These are phyloP conservation scores for Penicillium sclerotigenum DNA, from an alignment of 2,329 filamentous ascomycete genomes.

Conservation along the genomic window DNA sequence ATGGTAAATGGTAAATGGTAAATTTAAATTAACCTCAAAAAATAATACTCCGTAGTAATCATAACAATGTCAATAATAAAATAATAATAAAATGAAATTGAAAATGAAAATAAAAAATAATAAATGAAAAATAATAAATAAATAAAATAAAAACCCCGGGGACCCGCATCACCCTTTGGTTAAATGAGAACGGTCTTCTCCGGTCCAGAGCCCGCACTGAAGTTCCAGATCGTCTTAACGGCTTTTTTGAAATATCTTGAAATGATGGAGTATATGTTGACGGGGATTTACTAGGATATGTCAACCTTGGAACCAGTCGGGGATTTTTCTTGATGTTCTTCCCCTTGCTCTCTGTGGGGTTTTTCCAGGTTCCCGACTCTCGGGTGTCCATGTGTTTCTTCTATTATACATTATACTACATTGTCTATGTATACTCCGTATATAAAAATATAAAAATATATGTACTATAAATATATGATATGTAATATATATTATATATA, in stretches of 20 bases:
- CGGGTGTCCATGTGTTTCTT: neutral
- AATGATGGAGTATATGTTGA: no score
- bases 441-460: no score
- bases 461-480: no score
- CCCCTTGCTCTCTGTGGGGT: constrained; percentile 18
- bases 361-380: constrained; percentile 16
- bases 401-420: no score
- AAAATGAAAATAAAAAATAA: neutral
- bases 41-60: no score
- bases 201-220: constrained; percentile 24
- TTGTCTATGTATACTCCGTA: no score
- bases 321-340: constrained; percentile 26
- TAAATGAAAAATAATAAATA: neutral
- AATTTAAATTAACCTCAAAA: no score
- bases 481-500: no score
- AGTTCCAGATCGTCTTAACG: constrained; percentile 21
- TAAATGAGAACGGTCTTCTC: constrained; percentile 22
- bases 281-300: neutral
- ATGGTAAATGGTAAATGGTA: no score
- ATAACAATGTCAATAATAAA: no score
- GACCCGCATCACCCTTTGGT: constrained; percentile 25
- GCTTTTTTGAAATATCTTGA: constrained; percentile 2
- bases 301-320: constrained; percentile 21
- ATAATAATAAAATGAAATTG: no score
- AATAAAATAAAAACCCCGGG: neutral